Evolutionary conservation across 345 rosid genomes (phyloP).

Genomic region (Eucalyptus sp.): DNA sequence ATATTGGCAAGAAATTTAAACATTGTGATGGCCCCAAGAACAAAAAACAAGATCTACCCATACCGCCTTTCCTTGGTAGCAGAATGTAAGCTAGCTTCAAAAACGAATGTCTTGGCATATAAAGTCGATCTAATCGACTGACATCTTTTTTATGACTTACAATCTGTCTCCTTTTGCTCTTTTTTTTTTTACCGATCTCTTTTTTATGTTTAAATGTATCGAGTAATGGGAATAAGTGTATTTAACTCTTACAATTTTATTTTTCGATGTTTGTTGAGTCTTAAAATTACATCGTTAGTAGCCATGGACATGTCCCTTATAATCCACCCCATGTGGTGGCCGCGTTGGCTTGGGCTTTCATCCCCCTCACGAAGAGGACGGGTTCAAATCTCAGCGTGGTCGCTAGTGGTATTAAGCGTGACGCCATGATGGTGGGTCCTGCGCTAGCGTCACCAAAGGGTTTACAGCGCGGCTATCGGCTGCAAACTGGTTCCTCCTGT

Average conservation of each 20-base stretch:
- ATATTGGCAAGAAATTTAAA: not conserved
- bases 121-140: not conserved
- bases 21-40: not conserved
- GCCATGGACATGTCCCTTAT: not conserved
- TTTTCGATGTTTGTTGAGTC: too few species aligned
- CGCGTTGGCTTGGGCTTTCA: too few species aligned
- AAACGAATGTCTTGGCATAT: not conserved
- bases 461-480: too few species aligned
- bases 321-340: too few species aligned
- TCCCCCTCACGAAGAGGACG: too few species aligned
- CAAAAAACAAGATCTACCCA: not conserved
- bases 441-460: too few species aligned
- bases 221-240: not conserved
- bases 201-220: too few species aligned
- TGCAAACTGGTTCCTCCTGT: too few species aligned
- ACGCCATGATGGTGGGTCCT: too few species aligned
- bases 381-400: too few species aligned
- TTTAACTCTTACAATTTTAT: not conserved
- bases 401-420: too few species aligned
- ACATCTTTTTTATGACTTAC: not conserved
- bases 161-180: conserved; percentile 14
- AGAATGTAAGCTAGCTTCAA: not conserved
- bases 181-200: rapidly evolving
- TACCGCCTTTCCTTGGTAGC: not conserved
- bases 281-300: not conserved